A percentile compares a stretch with the other conserved stretches of the same genome.
These are phyloP conservation scores for Pseudogymnoascus pannorum DNA, from an alignment of 2,329 filamentous ascomycete genomes.

Conservation along the genomic window DNA sequence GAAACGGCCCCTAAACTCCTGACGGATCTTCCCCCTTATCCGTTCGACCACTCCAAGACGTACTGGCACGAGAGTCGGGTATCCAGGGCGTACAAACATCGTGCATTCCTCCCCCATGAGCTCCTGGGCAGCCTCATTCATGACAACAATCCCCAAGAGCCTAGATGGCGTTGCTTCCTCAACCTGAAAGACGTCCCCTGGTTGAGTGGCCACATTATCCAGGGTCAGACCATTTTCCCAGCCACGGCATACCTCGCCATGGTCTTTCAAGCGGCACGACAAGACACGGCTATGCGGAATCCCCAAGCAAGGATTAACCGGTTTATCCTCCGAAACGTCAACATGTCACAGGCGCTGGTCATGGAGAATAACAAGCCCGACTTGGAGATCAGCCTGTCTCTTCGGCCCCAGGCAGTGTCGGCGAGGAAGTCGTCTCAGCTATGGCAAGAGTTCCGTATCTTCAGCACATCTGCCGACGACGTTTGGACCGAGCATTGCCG, in stretches of 20 bases:
- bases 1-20: not conserved
- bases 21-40: constrained; percentile 42
- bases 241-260: constrained; percentile 44
- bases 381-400: not conserved
- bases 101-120: constrained; percentile 39
- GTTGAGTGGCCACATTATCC: constrained; percentile 45
- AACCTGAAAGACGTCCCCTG: constrained; percentile 39
- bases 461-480: constrained; percentile 14
- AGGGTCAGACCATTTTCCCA: constrained; percentile 44
- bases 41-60: constrained; percentile 44
- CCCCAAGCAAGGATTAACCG: not conserved
- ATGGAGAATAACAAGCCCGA: not conserved
- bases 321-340: not conserved
- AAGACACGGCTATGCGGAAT: not conserved
- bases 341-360: not conserved
- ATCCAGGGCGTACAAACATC: constrained; percentile 37
- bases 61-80: constrained; percentile 49
- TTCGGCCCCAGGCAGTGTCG: not conserved
- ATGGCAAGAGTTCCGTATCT: constrained; percentile 25
- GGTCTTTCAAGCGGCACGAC: constrained; percentile 37
- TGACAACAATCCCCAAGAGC: constrained; percentile 18
- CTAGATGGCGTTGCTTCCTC: constrained; percentile 26
- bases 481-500: constrained; percentile 25
- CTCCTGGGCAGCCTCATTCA: constrained; percentile 37
- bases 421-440: constrained; percentile 15